These are phyloP conservation scores for Lobosporangium transversale DNA, from an alignment of 192 early-diverging fungal genomes.

Conservation along the genomic window DNA sequence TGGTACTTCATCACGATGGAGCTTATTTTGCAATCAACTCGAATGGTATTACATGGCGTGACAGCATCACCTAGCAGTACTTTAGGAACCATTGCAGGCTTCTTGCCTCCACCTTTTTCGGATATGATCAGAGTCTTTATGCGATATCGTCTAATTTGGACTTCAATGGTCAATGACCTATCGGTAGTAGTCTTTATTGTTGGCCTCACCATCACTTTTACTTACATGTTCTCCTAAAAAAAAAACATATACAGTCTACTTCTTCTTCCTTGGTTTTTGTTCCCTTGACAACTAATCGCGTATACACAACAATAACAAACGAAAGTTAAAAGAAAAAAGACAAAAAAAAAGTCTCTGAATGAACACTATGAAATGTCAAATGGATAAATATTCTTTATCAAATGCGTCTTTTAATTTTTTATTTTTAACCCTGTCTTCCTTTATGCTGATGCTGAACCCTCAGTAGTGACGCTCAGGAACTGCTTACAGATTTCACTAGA, in stretches of 20 bases:
- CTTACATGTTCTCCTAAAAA: slow-evolving; percentile 41
- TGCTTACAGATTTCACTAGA: slow-evolving; percentile 52
- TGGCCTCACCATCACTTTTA: slow-evolving; percentile 48
- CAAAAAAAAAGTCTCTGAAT: neutral
- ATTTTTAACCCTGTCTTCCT: neutral
- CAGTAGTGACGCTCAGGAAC: slow-evolving; percentile 45
- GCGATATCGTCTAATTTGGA: slow-evolving; percentile 66
- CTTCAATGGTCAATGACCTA: slow-evolving; percentile 62
- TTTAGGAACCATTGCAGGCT: slow-evolving; percentile 53
- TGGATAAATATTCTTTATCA: neutral
- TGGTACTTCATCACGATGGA: slow-evolving; percentile 68
- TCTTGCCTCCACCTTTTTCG: slow-evolving; percentile 60
- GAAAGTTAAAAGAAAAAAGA: neutral
- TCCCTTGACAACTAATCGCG: neutral
- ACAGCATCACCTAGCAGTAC: slow-evolving; percentile 51
- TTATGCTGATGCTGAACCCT: slow-evolving; percentile 10
- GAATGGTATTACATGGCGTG: slow-evolving; percentile 58
- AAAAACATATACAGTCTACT: no score
- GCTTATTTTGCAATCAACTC: slow-evolving; percentile 58
- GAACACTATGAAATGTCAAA: neutral
- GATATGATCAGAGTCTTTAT: slow-evolving; percentile 56
- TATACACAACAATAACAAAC: neutral
- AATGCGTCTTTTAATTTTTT: neutral
- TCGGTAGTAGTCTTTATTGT: slow-evolving; percentile 61
- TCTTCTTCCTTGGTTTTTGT: neutral